Evolutionary conservation across 208 protist species (phyloP).

Genomic region (Trypanosoma lewisi): DNA sequence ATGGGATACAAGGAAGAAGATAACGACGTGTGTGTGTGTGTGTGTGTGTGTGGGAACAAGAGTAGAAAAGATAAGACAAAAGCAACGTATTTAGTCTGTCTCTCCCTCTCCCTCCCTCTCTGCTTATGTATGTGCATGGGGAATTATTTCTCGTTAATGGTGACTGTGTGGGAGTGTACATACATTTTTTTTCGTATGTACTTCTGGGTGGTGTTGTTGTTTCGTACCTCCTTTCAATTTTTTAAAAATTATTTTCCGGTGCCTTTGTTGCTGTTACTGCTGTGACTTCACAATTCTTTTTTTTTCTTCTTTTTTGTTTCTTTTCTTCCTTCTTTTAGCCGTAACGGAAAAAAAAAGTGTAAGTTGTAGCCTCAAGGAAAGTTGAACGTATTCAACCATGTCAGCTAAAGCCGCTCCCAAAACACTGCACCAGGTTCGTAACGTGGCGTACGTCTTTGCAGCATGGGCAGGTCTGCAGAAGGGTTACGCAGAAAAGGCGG

Average conservation of each 20-base stretch:
- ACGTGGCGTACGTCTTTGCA: conserved; percentile 80
- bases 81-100: too few species aligned
- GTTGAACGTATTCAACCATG: conserved; percentile 31
- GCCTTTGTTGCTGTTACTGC: conserved; percentile 12
- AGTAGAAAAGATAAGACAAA: background rate
- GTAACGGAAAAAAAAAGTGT: background rate
- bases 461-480: conserved; percentile 77
- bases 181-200: background rate
- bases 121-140: too few species aligned
- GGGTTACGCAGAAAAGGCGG: conserved; percentile 72
- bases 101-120: too few species aligned
- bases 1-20: background rate
- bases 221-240: background rate
- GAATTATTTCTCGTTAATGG: too few species aligned
- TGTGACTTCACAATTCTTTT: conserved; percentile 5
- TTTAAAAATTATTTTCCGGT: background rate
- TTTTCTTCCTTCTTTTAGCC: conserved; percentile 1
- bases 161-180: background rate
- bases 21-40: background rate
- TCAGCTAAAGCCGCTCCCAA: conserved; percentile 78
- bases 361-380: conserved; percentile 5
- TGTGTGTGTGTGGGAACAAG: background rate
- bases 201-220: background rate
- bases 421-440: conserved; percentile 86
- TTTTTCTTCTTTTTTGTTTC: conserved; percentile 7